These are phyloP conservation scores for Talaromyces sp. DNA, from an alignment of 2,329 filamentous ascomycete species.

Conservation along the genomic window DNA sequence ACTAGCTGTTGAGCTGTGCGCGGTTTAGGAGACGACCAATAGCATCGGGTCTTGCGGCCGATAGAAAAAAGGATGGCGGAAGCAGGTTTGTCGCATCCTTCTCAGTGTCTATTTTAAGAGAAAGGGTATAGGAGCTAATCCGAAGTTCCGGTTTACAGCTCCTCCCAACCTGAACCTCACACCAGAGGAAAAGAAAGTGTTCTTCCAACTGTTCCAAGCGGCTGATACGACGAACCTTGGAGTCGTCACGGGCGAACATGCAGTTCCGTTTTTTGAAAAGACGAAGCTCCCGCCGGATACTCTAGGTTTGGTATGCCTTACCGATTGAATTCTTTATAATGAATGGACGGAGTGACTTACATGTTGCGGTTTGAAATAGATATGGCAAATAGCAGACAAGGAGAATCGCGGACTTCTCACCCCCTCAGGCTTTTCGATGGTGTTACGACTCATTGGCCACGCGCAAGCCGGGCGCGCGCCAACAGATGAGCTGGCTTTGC, in stretches of 20 bases:
- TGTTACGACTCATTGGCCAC: constrained; percentile 90
- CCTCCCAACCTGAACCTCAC: constrained; percentile 76
- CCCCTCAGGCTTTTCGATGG: constrained; percentile 86
- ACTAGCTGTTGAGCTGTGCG: constrained; percentile 8
- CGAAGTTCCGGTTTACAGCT: constrained; percentile 24
- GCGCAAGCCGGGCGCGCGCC: constrained; percentile 85
- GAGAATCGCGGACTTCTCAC: constrained; percentile 95
- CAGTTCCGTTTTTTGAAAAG: constrained; percentile 97
- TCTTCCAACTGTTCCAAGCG: constrained; percentile 86
- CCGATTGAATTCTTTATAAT: neutral
- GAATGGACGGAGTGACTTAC: neutral
- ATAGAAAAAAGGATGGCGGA: constrained; percentile 15
- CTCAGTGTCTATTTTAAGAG: too few species aligned
- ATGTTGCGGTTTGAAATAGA: constrained; percentile 50
- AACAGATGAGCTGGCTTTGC: constrained; percentile 73
- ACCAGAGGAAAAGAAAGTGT: constrained; percentile 87
- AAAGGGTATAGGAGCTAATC: neutral
- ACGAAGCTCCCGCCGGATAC: constrained; percentile 81
- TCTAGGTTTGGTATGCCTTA: constrained; percentile 72
- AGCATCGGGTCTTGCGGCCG: neutral
- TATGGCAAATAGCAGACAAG: constrained; percentile 98
- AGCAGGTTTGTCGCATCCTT: constrained; percentile 13
- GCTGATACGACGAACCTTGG: constrained; percentile 89
- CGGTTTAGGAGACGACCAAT: constrained; percentile 1
- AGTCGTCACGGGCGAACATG: constrained; percentile 91